Evolutionary conservation across 78 protist genomes (phyloP).

Genomic region (Pigoraptor vietnamica): DNA sequence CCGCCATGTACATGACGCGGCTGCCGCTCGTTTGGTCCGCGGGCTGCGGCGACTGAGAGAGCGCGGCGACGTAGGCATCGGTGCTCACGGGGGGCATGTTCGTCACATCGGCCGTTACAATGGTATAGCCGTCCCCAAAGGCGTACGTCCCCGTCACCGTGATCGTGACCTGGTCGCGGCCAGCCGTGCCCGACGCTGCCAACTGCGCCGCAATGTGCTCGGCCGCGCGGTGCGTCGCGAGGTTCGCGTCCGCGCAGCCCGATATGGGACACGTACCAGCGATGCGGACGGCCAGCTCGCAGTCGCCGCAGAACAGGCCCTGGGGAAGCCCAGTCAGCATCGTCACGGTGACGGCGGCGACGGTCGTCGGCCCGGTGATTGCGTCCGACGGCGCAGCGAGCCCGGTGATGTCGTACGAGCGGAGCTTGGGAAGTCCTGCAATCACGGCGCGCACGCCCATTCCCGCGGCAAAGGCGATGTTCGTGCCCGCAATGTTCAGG

Average conservation of each 20-base stretch:
- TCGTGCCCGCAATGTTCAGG: not conserved
- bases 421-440: not conserved
- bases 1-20: not conserved
- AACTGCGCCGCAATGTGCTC: not conserved
- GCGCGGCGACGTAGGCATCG: not conserved
- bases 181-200: not conserved
- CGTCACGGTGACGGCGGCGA: not conserved
- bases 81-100: not conserved
- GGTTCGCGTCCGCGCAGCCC: not conserved
- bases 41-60: not conserved
- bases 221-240: not conserved
- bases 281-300: not conserved
- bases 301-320: not conserved
- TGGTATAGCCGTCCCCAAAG: not conserved
- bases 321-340: not conserved
- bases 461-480: not conserved
- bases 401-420: not conserved
- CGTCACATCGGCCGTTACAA: not conserved
- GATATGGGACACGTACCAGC: not conserved
- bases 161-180: not conserved
- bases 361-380: not conserved
- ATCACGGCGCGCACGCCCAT: not conserved
- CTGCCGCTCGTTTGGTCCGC: not conserved
- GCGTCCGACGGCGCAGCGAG: not conserved
- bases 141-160: not conserved